Conservation (phyloP, 1,139 yeast genomes). For the Taiozyma sp. region DNA sequence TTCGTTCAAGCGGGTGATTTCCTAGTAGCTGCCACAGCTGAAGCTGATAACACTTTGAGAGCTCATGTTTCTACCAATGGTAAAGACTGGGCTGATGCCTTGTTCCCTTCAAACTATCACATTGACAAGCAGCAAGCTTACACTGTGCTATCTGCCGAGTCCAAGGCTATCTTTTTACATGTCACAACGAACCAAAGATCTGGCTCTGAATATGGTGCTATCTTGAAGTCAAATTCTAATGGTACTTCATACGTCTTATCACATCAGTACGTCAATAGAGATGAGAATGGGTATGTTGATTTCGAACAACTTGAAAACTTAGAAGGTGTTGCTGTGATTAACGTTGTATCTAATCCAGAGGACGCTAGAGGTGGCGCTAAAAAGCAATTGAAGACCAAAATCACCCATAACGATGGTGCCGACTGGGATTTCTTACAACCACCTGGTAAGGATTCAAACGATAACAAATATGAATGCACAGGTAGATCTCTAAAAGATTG, state of each 20-base stretch:
- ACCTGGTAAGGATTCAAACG: slow-evolving; percentile 62
- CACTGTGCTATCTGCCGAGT: slow-evolving; percentile 72
- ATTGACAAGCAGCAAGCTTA: slow-evolving; percentile 72
- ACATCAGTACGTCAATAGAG: slow-evolving; percentile 69
- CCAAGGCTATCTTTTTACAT: slow-evolving; percentile 77
- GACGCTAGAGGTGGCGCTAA: slow-evolving; percentile 36
- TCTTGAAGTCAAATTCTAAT: slow-evolving; percentile 90
- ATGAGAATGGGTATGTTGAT: slow-evolving; percentile 74
- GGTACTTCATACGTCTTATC: slow-evolving; percentile 84
- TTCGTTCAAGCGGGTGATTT: slow-evolving; percentile 65
- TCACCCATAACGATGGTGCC: slow-evolving; percentile 93
- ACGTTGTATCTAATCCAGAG: slow-evolving; percentile 55
- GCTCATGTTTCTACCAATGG: slow-evolving; percentile 85
- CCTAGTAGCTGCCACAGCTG: slow-evolving; percentile 62
- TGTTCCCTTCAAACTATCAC: slow-evolving; percentile 65
- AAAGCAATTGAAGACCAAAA: slow-evolving; percentile 64
- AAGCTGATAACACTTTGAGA: slow-evolving; percentile 38
- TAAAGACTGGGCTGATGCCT: slow-evolving; percentile 65
- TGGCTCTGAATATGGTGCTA: slow-evolving; percentile 74
- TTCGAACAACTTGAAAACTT: slow-evolving; percentile 79
- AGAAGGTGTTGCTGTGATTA: slow-evolving; percentile 81
- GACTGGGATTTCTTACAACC: slow-evolving; percentile 74
- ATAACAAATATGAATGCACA: slow-evolving; percentile 56
- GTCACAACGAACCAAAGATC: slow-evolving; percentile 57
- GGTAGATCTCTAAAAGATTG: slow-evolving; percentile 54